Percentiles rank a stretch among this genome's conserved stretches.
These are phyloP conservation scores for Podosphaera xanthii DNA, from an alignment of 2,329 filamentous ascomycete genomes.

Conservation along the genomic window DNA sequence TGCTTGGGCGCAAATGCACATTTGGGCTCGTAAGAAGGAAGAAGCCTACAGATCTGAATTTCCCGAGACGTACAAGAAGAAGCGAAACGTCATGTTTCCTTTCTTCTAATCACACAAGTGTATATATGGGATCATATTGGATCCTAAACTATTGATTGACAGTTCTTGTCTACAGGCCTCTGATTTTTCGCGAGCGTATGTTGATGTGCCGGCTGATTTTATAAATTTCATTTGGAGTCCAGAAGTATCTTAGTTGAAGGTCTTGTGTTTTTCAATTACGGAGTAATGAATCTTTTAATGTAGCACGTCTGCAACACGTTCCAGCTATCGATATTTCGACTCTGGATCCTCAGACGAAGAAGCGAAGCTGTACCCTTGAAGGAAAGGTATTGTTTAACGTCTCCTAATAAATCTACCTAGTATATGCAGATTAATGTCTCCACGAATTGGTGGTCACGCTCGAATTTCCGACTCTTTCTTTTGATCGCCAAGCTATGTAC, in stretches of 20 bases:
- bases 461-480: too few relatives aligned
- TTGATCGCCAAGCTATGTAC: too few relatives aligned
- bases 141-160: not conserved
- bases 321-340: too few relatives aligned
- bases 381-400: too few relatives aligned
- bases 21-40: conserved; percentile 87
- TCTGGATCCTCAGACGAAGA: too few relatives aligned
- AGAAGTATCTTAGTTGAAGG: not conserved
- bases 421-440: too few relatives aligned
- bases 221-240: not conserved
- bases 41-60: conserved; percentile 74
- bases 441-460: too few relatives aligned
- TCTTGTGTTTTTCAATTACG: too few relatives aligned
- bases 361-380: too few relatives aligned
- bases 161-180: not conserved
- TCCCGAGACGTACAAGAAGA: conserved; percentile 84
- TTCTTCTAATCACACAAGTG: not conserved
- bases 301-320: too few relatives aligned
- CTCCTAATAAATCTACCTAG: too few relatives aligned
- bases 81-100: conserved; percentile 62
- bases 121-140: not conserved
- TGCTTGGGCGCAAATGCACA: conserved; percentile 57
- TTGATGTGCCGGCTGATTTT: not conserved
- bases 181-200: not conserved
- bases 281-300: too few relatives aligned